phyloP scores from a whole-genome alignment of 2,329 filamentous ascomycete genomes.

The Emericellopsis atlantica region DNA sequence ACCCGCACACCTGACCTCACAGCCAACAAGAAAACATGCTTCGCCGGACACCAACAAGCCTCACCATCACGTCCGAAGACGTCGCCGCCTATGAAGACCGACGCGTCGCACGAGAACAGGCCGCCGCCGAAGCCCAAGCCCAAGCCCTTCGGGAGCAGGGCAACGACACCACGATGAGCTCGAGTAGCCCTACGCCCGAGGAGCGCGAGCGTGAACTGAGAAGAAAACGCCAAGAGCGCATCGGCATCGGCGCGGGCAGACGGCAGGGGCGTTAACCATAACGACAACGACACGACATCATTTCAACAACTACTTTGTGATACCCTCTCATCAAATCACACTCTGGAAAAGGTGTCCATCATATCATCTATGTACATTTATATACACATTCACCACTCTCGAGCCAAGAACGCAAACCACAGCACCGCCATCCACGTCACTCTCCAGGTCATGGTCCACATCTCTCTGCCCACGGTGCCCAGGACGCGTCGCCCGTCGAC shows the following conservation, averaged over 20 bases:
- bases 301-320: conserved; percentile 1
- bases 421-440: conserved; percentile 50
- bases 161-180: conserved; percentile 1
- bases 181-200: conserved; percentile 5
- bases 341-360: too few species aligned
- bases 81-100: conserved; percentile 58
- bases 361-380: neutral
- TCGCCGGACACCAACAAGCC: conserved; percentile 53
- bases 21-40: conserved; percentile 34
- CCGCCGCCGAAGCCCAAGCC: conserved; percentile 8
- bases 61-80: conserved; percentile 58
- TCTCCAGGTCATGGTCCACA: conserved; percentile 47
- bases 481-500: conserved; percentile 19
- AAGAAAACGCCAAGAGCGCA: conserved; percentile 23
- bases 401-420: conserved; percentile 57
- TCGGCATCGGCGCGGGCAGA: conserved; percentile 16
- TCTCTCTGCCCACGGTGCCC: conserved; percentile 41
- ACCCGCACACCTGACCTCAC: too few species aligned
- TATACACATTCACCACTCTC: conserved; percentile 35
- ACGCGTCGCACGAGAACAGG: conserved; percentile 28
- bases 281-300: conserved; percentile 7
- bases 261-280: neutral
- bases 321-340: neutral
- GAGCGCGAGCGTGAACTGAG: conserved; percentile 11
- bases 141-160: neutral